Percentiles rank a stretch among this genome's conserved stretches.
phyloP scores from a whole-genome alignment of 805 yeast genomes.

The Saturnispora halmiae region DNA sequence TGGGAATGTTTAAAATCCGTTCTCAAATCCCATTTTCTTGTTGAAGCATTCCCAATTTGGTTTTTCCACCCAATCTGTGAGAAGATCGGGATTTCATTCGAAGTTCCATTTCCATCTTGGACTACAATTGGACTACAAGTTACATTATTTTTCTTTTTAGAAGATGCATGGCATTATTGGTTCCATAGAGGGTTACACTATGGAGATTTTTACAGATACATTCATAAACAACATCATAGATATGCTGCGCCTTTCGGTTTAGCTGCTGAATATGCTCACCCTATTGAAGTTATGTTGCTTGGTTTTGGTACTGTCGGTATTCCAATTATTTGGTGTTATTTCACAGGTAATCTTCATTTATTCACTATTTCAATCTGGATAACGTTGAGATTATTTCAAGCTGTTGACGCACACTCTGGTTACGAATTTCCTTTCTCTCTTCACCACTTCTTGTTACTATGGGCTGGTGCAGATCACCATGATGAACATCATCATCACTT shows the following conservation, averaged over 20 bases:
- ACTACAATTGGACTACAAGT: conserved; percentile 56
- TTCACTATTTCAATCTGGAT: conserved; percentile 90
- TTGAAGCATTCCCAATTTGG: conserved; percentile 96
- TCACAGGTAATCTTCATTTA: conserved; percentile 71
- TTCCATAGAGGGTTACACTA: conserved; percentile 85
- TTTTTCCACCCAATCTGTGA: conserved; percentile 90
- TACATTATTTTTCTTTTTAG: conserved; percentile 69
- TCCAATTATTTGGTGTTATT: conserved; percentile 75
- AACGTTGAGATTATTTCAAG: conserved; percentile 81
- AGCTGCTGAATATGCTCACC: conserved; percentile 97
- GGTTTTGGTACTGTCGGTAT: conserved; percentile 96
- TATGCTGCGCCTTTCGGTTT: conserved; percentile 97
- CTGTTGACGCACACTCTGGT: conserved; percentile 96
- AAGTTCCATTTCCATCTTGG: conserved; percentile 77
- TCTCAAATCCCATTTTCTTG: conserved; percentile 75
- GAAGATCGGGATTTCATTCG: conserved; percentile 62
- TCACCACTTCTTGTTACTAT: conserved; percentile 84
- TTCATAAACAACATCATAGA: conserved; percentile 96
- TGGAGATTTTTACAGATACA: conserved; percentile 81
- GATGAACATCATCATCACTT: conserved; percentile 96
- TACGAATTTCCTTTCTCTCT: conserved; percentile 97
- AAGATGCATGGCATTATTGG: conserved; percentile 97
- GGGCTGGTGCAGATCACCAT: conserved; percentile 99
- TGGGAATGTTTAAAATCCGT: conserved; percentile 88
- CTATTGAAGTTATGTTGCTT: conserved; percentile 79